Conservation (phyloP, 306 rosid genomes). For the Cicer cuneatum region DNA sequence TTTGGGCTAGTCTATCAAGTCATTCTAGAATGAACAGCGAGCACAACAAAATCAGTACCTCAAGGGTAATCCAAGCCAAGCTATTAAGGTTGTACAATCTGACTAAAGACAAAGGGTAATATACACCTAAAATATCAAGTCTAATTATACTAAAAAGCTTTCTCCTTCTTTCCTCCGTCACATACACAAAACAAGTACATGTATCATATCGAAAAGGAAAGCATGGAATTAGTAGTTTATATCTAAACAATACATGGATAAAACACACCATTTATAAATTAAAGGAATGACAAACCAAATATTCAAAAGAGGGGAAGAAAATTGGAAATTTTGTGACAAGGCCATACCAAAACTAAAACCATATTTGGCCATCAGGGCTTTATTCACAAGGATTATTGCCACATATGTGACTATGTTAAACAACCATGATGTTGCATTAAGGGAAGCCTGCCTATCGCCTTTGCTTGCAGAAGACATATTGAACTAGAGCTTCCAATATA, state of each 20-base stretch:
- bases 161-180: conserved; percentile 9
- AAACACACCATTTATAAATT: conserved; percentile 22
- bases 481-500: conserved; percentile 41
- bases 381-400: conserved; percentile 80
- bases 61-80: conserved; percentile 4
- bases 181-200: background rate
- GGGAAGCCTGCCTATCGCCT: conserved; percentile 71
- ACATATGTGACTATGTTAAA: conserved; percentile 89
- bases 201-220: conserved; percentile 25
- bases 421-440: conserved; percentile 81
- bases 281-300: conserved; percentile 30
- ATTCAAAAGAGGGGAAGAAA: conserved; percentile 30
- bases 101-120: conserved; percentile 35
- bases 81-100: conserved; percentile 19
- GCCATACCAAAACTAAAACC: conserved; percentile 78
- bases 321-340: conserved; percentile 18
- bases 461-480: conserved; percentile 68
- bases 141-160: conserved; percentile 8
- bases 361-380: conserved; percentile 79
- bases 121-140: conserved; percentile 39
- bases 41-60: background rate
- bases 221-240: conserved; percentile 22
- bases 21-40: conserved; percentile 21
- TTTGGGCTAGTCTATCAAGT: conserved; percentile 21
- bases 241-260: conserved; percentile 25